Evolutionary conservation across 1,284 basidiomycete species (phyloP).

Genomic region (Pseudozyma thailandica): DNA sequence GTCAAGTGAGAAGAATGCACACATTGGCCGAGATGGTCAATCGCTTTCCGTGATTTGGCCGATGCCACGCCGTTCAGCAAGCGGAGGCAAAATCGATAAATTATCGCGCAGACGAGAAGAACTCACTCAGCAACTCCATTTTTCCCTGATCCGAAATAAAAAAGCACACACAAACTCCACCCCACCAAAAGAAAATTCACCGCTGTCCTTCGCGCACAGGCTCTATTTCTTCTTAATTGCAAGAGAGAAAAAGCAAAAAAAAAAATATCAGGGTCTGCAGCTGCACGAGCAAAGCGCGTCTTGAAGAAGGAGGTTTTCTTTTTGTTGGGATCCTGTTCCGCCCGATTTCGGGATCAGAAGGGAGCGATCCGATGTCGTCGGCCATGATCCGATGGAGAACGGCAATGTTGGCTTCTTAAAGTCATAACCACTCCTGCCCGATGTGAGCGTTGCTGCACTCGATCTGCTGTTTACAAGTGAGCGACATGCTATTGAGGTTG

Average conservation of each 20-base stretch:
- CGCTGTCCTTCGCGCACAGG: constrained; percentile 6
- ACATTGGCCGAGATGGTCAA: not conserved
- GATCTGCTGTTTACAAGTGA: too few relatives aligned
- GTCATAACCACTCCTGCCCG: too few relatives aligned
- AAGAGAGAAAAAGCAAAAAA: too few relatives aligned
- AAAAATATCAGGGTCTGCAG: constrained; percentile 3
- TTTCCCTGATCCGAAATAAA: constrained; percentile 21
- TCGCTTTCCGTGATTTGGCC: constrained; percentile 11
- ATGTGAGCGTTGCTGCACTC: too few relatives aligned
- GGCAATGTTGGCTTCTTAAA: too few relatives aligned
- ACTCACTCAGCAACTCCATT: constrained; percentile 11
- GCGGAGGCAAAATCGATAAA: constrained; percentile 23
- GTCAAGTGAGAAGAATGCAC: constrained; percentile 3
- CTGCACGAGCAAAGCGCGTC: not conserved
- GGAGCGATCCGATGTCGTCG: not conserved
- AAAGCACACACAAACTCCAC: constrained; percentile 9
- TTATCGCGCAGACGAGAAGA: constrained; percentile 23
- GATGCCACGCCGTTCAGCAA: constrained; percentile 1
- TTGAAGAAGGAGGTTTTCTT: not conserved
- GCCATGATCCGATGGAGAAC: not conserved
- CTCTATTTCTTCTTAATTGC: too few relatives aligned
- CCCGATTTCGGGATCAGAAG: constrained; percentile 7
- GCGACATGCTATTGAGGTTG: too few relatives aligned
- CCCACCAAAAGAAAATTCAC: constrained; percentile 15
- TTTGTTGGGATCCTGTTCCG: constrained; percentile 10